phyloP scores from a whole-genome alignment of 768 basidiomycete species.

The Neoboletus subvelutipes region DNA sequence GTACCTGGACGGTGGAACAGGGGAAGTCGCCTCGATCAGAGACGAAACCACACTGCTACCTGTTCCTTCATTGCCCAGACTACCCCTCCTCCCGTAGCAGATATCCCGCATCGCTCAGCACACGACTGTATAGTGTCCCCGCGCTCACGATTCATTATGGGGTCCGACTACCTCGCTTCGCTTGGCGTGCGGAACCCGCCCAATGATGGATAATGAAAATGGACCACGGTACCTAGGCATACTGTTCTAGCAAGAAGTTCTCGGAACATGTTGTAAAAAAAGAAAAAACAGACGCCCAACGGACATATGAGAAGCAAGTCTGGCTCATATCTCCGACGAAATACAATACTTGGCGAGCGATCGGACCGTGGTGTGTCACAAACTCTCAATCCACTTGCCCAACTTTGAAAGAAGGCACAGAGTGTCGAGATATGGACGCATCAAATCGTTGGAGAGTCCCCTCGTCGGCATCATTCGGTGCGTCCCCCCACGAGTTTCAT shows the following conservation, averaged over 20 bases:
- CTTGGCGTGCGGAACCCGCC: not conserved
- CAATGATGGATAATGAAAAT: too few relatives aligned
- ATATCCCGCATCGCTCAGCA: not conserved
- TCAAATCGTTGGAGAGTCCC: not conserved
- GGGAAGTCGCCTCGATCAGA: not conserved
- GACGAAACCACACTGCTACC: not conserved
- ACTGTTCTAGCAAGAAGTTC: not conserved
- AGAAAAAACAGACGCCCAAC: too few relatives aligned
- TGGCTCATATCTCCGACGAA: not conserved
- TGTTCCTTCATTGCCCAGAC: not conserved
- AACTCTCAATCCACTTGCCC: not conserved
- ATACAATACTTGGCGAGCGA: not conserved
- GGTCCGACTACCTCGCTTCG: not conserved
- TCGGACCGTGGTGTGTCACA: not conserved
- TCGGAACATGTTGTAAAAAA: not conserved
- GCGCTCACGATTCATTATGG: not conserved
- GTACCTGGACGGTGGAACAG: not conserved
- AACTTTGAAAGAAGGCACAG: not conserved
- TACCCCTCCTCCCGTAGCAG: not conserved
- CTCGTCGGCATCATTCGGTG: not conserved
- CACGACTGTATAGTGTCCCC: not conserved
- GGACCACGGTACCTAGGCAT: not conserved
- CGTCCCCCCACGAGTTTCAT: not conserved
- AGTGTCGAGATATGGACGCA: not conserved
- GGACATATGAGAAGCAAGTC: too few relatives aligned